Base-by-base conservation (phyloP, 2,329 filamentous ascomycete species). In the Fusarium nodosum region DNA sequence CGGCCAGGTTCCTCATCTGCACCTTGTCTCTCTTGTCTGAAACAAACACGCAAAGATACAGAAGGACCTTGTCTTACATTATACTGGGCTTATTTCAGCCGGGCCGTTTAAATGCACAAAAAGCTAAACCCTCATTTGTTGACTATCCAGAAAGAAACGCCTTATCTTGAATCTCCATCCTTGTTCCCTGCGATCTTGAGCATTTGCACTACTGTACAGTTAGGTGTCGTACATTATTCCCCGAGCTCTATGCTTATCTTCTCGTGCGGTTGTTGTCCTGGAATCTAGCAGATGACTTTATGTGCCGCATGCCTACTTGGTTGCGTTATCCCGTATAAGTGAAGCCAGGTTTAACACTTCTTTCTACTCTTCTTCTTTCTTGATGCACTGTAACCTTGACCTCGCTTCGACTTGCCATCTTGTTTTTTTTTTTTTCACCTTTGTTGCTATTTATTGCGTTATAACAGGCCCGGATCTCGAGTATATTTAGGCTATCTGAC, bases 101-200 rank as follows among this genome's bases (percentile, higher is more conserved):
- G 63, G 47, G 47, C 51, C 52, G 65, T 55, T 33, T 60, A 45
- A 64, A 64, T 63, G 42, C 39, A 42, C 28, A 44, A 9, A 18
- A 36, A 45, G 10, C 48, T 34, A 33, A 55, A 31, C 33, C 22
- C 41, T 54, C 44, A 20, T 28, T 57, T 41, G 56, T 31, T 42
- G 56, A 12, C n/a, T 30, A n/a, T 30, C 26, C 42, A 28, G 5
- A 20, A 51, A 12, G 20, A 34, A 52, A 28, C 16, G 46, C 36
- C 60, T 65, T 65, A 65, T 65, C 62, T 65, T 44, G 26, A 66
- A 26, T 26, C 9, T 28, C 24, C 15, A 51, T 30, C 64, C 68
- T 66, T 71, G 67, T 63, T 68, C 71, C 64, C 42, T 58, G 58
- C 50, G 28, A 62, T 62, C 36, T 59, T 30, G 10, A 30, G 28